Evolutionary conservation across 768 basidiomycete species (phyloP).

Genomic region (Boletus rex-veris): DNA sequence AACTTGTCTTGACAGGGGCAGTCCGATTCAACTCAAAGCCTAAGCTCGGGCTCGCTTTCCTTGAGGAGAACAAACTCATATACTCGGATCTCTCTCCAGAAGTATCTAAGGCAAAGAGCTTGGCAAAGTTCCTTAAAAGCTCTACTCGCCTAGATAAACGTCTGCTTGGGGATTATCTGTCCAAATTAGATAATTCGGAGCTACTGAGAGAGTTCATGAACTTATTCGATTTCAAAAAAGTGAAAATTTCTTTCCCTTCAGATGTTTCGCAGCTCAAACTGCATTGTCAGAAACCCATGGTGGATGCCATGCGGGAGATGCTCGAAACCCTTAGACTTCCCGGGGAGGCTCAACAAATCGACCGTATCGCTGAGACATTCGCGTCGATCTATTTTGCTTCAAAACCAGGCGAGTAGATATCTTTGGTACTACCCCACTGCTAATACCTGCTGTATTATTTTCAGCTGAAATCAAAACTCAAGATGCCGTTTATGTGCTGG

Average conservation of each 20-base stretch:
- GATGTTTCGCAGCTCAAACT: background rate
- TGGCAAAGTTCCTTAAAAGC: constrained; percentile 84
- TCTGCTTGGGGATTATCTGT: constrained; percentile 88
- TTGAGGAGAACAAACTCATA: constrained; percentile 92
- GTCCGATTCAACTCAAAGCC: constrained; percentile 90
- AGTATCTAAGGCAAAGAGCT: constrained; percentile 56
- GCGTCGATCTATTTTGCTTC: constrained; percentile 88
- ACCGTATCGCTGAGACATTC: constrained; percentile 91
- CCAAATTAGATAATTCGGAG: constrained; percentile 81
- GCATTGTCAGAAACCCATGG: constrained; percentile 75
- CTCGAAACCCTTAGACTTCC: constrained; percentile 92
- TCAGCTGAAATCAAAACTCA: constrained; percentile 84
- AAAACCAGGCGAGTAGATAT: constrained; percentile 54
- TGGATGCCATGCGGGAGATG: constrained; percentile 93
- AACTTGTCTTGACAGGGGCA: constrained; percentile 78
- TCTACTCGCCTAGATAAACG: constrained; percentile 89
- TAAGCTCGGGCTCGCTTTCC: constrained; percentile 82
- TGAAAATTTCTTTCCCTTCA: constrained; percentile 36
- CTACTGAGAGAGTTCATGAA: constrained; percentile 83
- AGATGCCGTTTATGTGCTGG: constrained; percentile 91
- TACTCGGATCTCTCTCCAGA: constrained; percentile 58
- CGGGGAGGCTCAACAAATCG: constrained; percentile 92
- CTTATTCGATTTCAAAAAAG: constrained; percentile 86
- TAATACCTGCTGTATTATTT: background rate
- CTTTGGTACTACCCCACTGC: background rate